Percentiles rank a stretch among this genome's conserved stretches.
These are phyloP conservation scores for Coemansia sp. DNA, from an alignment of 192 early-diverging fungal genomes.

Conservation along the genomic window DNA sequence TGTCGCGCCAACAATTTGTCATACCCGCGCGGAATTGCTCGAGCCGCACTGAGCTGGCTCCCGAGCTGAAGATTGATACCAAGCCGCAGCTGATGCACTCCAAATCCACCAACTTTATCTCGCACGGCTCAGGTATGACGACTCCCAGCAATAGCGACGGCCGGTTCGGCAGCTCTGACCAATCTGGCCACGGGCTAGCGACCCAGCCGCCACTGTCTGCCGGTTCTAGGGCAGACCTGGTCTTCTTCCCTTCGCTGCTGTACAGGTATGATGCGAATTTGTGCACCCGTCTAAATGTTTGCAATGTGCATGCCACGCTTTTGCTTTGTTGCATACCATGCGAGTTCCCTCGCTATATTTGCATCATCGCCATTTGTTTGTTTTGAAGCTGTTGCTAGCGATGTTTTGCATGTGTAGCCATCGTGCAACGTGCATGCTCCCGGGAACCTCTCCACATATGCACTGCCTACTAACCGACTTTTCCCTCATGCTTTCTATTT, in stretches of 20 bases:
- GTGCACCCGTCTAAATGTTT: background rate
- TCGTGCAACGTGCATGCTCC: background rate
- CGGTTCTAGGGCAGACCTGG: slow-evolving; percentile 21
- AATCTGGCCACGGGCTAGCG: slow-evolving; percentile 24
- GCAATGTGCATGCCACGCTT: background rate
- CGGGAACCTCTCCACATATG: background rate
- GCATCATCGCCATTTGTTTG: background rate
- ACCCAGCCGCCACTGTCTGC: slow-evolving; percentile 14
- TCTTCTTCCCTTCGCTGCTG: slow-evolving; percentile 46
- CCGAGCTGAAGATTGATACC: background rate
- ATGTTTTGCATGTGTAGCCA: background rate
- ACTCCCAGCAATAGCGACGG: slow-evolving; percentile 18
- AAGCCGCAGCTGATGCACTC: slow-evolving; percentile 18
- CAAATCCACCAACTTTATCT: slow-evolving; percentile 11
- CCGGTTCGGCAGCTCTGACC: slow-evolving; percentile 36
- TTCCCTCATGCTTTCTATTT: too few relatives aligned
- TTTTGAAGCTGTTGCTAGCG: slow-evolving; percentile 8
- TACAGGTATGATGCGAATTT: slow-evolving; percentile 39
- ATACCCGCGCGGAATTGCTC: background rate
- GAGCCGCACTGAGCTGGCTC: background rate
- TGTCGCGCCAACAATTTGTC: background rate
- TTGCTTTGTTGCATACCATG: slow-evolving; percentile 1
- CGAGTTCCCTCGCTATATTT: background rate
- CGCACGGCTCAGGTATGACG: slow-evolving; percentile 5
- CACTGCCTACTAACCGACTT: slow-evolving; percentile 6